Evolutionary conservation across 2,329 filamentous ascomycete species (phyloP).

Genomic region (Fusarium mundagurra): DNA sequence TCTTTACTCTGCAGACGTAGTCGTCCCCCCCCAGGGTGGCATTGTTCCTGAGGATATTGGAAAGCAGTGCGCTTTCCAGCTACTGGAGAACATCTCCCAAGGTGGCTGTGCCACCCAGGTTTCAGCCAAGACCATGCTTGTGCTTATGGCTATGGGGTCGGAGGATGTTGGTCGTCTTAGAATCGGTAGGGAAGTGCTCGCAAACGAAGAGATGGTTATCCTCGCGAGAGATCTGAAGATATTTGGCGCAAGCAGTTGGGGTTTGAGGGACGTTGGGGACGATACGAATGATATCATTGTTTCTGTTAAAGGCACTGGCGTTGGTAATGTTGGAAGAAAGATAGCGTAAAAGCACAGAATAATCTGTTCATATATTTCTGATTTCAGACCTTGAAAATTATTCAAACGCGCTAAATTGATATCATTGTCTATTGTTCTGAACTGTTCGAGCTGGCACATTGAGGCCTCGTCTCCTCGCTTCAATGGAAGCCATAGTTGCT

Average conservation of each 20-base stretch:
- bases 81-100: slow-evolving; percentile 82
- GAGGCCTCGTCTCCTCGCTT: slow-evolving; percentile 53
- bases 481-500: slow-evolving; percentile 62
- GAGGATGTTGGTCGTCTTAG: slow-evolving; percentile 92
- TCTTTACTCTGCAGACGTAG: slow-evolving; percentile 87
- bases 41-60: slow-evolving; percentile 91
- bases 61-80: slow-evolving; percentile 85
- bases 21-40: slow-evolving; percentile 79
- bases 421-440: slow-evolving; percentile 36
- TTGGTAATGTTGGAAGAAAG: slow-evolving; percentile 95
- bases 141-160: slow-evolving; percentile 96
- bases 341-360: slow-evolving; percentile 63
- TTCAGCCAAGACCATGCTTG: slow-evolving; percentile 79
- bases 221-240: slow-evolving; percentile 84
- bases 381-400: background rate
- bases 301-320: slow-evolving; percentile 90
- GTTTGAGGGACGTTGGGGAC: slow-evolving; percentile 77
- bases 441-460: slow-evolving; percentile 31
- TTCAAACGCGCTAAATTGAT: slow-evolving; percentile 1
- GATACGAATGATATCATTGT: slow-evolving; percentile 81
- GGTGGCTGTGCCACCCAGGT: slow-evolving; percentile 83
- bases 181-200: slow-evolving; percentile 83
- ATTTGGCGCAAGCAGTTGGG: slow-evolving; percentile 94
- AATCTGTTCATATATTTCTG: slow-evolving; percentile 36
- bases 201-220: slow-evolving; percentile 80